Evolutionary conservation across 441 rosid genomes (phyloP), one percentile per base, ranked within the genome.

Genomic region (Gossypium lobatum): DNA sequence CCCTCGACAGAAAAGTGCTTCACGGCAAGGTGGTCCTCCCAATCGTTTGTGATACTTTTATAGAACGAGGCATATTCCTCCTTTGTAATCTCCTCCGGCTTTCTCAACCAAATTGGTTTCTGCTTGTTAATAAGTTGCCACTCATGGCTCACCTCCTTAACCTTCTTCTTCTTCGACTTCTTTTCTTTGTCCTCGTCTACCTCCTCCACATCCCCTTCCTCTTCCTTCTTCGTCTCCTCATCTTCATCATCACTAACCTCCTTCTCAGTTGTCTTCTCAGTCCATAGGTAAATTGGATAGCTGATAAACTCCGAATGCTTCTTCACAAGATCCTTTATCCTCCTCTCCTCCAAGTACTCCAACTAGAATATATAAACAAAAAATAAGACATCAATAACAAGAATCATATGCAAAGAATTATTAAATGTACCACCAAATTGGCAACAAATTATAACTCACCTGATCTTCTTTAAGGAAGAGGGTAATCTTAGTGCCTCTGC

Each of bases 291-390:
- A 48, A 82, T 82, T 0, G 82, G 85, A 39, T 82, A 82, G 78
- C 85, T 82, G 65, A 82, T 82, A 74, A 82, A 82, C 74, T 82
- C 85, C 6, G 85, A 82, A 74, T 82, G 82, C 80, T 82, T 82
- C 80, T 82, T 82, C 28, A 82, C 58, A n/a, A 82, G 78, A 70
- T 82, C 85, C 70, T 82, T 82, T 9, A 82, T 67, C 34, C 85
- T 79, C 11, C 82, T 81, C 73, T 82, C 85, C 77, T 82, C 85
- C 14, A 82, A 81, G 73, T 82, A 79, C 73, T 82, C 85, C 2
- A 82, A 78, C 77, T 50, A 25, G 14, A 68, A 3, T 17, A 46
- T 31, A 62, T 6, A 65, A 13, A 11, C 34, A 11, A 42, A 0
- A 66, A 5, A 66, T 8, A 66, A 11, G n/a, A 6, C 8, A 14